Conservation (phyloP, 768 basidiomycete genomes). For the Boletus rubroflammeus region DNA sequence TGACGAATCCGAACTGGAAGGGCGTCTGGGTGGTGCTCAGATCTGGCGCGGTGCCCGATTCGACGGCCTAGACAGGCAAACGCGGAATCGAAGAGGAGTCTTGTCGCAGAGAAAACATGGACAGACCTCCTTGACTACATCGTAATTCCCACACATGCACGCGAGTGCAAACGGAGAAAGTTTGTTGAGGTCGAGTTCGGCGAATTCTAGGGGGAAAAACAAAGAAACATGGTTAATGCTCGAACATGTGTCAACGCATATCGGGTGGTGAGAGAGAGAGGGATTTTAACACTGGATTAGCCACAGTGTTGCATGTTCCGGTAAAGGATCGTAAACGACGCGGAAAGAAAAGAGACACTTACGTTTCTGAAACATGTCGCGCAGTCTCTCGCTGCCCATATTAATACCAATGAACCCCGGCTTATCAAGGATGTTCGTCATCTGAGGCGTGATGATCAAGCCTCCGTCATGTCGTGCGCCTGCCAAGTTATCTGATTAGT, state of each 20-base stretch:
- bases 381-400: constrained; percentile 27
- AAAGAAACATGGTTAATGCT: not conserved
- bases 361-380: constrained; percentile 31
- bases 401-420: constrained; percentile 24
- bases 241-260: not conserved
- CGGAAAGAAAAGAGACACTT: constrained; percentile 2
- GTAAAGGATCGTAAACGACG: not conserved
- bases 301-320: not conserved
- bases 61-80: constrained; percentile 16
- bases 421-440: constrained; percentile 25
- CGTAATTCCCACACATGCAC: constrained; percentile 24
- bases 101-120: not conserved
- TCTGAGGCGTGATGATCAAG: constrained; percentile 25
- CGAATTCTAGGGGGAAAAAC: constrained; percentile 14
- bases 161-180: constrained; percentile 24
- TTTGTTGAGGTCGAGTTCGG: constrained; percentile 13
- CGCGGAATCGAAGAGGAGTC: not conserved
- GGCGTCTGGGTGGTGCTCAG: constrained; percentile 40
- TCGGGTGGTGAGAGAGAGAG: not conserved
- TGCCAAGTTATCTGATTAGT: constrained; percentile 7
- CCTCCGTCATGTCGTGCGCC: constrained; percentile 18
- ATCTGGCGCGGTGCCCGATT: constrained; percentile 34
- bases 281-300: not conserved
- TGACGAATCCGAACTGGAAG: constrained; percentile 41
- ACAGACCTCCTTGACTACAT: constrained; percentile 21